These are phyloP conservation scores for Lentinula sp. DNA, from an alignment of 768 basidiomycete genomes.

Conservation along the genomic window DNA sequence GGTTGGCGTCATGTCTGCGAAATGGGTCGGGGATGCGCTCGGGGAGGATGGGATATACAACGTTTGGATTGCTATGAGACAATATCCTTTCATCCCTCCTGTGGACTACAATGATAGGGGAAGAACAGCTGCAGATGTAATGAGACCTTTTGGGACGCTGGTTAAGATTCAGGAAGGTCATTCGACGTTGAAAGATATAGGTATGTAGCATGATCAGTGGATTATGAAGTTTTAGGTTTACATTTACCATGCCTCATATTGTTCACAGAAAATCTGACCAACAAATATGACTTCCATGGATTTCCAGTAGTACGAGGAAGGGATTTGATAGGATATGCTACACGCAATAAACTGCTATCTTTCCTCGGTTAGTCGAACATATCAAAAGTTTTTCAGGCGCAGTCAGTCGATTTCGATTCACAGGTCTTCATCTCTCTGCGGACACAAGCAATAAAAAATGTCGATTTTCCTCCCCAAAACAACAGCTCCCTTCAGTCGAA, in stretches of 20 bases:
- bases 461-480: constrained; percentile 27
- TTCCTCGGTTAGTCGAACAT: constrained; percentile 22
- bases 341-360: constrained; percentile 44
- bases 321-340: constrained; percentile 55
- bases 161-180: constrained; percentile 47
- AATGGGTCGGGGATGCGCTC: constrained; percentile 72
- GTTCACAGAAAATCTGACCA: constrained; percentile 31
- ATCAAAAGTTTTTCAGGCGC: background rate
- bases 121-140: constrained; percentile 53
- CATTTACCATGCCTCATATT: too few species aligned
- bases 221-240: too few species aligned
- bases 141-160: constrained; percentile 47
- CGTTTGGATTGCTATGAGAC: constrained; percentile 65
- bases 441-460: constrained; percentile 30
- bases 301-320: constrained; percentile 55
- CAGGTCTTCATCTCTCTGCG: constrained; percentile 23
- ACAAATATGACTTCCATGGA: constrained; percentile 45
- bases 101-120: constrained; percentile 61
- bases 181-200: constrained; percentile 43
- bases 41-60: constrained; percentile 66
- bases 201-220: constrained; percentile 16
- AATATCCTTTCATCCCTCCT: constrained; percentile 67
- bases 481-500: constrained; percentile 28
- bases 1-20: constrained; percentile 72
- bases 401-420: background rate